Percentiles rank a stretch among this genome's conserved stretches.
phyloP scores from a whole-genome alignment of 805 yeast genomes.

The Candida methanosorbosa region DNA sequence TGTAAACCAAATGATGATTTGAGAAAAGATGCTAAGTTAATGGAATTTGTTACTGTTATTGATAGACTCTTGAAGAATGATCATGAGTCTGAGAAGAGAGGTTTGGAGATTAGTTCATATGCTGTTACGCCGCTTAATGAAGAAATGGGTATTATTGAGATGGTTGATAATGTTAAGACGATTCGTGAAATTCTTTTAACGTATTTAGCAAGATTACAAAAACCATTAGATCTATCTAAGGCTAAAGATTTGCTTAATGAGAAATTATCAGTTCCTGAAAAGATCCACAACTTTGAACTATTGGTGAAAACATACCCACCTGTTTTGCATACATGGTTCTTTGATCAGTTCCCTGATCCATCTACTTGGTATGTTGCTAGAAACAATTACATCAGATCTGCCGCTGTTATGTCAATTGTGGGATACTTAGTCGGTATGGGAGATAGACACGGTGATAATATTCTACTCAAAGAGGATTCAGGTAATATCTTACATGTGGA shows the following conservation, averaged over 20 bases:
- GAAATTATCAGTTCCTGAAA: slow-evolving; percentile 18
- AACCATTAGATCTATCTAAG: slow-evolving; percentile 18
- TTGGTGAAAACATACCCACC: slow-evolving; percentile 42
- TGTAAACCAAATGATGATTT: slow-evolving; percentile 88
- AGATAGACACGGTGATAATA: slow-evolving; percentile 93
- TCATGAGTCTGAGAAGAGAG: slow-evolving; percentile 65
- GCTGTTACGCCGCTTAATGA: slow-evolving; percentile 86
- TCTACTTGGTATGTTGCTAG: slow-evolving; percentile 78
- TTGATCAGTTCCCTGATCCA: slow-evolving; percentile 85
- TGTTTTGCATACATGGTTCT: slow-evolving; percentile 78
- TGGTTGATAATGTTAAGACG: slow-evolving; percentile 72
- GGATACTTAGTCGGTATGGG: slow-evolving; percentile 93
- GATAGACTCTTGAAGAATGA: slow-evolving; percentile 62
- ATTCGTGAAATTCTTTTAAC: slow-evolving; percentile 49
- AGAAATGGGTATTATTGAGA: slow-evolving; percentile 83
- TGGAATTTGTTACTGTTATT: slow-evolving; percentile 85
- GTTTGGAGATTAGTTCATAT: slow-evolving; percentile 66
- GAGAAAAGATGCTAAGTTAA: slow-evolving; percentile 87
- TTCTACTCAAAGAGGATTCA: slow-evolving; percentile 58
- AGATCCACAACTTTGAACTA: slow-evolving; percentile 26
- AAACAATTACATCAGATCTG: slow-evolving; percentile 62
- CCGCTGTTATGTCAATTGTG: slow-evolving; percentile 96
- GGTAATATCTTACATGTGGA: slow-evolving; percentile 91
- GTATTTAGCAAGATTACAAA: slow-evolving; percentile 16
- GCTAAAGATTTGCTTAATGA: slow-evolving; percentile 17